Percentiles rank a stretch among this genome's conserved stretches.
Evolutionary conservation across 1,284 basidiomycete species (phyloP).

Genomic region (Trichosporon ovoides): DNA sequence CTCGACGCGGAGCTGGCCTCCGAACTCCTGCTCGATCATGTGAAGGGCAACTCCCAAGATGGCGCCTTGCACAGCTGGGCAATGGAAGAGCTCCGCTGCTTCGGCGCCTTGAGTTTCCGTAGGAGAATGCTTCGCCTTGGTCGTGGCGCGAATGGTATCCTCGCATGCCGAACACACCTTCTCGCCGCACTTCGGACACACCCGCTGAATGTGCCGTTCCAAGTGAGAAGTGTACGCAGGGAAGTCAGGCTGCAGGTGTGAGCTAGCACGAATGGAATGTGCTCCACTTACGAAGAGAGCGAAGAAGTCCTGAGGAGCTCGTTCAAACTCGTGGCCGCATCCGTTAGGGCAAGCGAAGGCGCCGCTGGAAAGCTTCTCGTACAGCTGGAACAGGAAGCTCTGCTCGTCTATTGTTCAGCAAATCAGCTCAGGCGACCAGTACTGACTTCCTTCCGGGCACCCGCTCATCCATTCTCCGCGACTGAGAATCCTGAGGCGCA

Average conservation of each 20-base stretch:
- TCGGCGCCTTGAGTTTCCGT: neutral
- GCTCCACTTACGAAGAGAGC: constrained; percentile 71
- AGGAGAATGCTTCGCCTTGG: neutral
- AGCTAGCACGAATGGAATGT: constrained; percentile 22
- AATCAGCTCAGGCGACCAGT: neutral
- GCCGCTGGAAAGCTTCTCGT: constrained; percentile 63
- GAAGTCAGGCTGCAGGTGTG: constrained; percentile 59
- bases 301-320: constrained; percentile 72
- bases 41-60: constrained; percentile 77
- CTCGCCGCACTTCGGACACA: constrained; percentile 60
- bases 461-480: constrained; percentile 96
- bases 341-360: constrained; percentile 63
- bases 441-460: constrained; percentile 68
- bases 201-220: constrained; percentile 55
- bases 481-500: constrained; percentile 61
- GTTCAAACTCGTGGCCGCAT: constrained; percentile 59
- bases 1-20: constrained; percentile 12
- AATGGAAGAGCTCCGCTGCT: constrained; percentile 64
- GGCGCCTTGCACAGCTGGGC: constrained; percentile 72
- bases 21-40: constrained; percentile 36
- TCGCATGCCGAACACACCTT: constrained; percentile 71
- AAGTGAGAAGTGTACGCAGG: constrained; percentile 63
- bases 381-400: constrained; percentile 75
- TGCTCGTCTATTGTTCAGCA: constrained; percentile 76
- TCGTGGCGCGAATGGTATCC: constrained; percentile 50